Base-by-base conservation (phyloP, 306 rosid genomes). In the Citrullus amarus region DNA sequence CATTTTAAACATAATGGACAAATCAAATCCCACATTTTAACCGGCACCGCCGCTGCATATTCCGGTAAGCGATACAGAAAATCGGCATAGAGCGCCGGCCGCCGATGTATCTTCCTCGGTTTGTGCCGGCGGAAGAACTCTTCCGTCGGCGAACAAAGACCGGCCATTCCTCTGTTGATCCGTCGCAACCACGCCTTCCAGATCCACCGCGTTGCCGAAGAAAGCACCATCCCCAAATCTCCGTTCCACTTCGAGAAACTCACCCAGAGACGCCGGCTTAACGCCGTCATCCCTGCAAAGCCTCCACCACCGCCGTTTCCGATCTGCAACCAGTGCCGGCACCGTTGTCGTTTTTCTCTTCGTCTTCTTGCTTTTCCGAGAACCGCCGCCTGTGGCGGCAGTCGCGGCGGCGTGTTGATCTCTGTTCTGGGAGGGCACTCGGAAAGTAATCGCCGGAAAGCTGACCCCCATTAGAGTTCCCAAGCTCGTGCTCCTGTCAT, bases 401-500 rank as follows among this genome's bases (percentile, higher is more conserved):
- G 56, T 79, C 59, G 57, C 75, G 63, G 82, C 69, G 57, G 57
- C 0, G 56, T 81, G 90, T 6, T 86, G 80, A 0, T 90, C 96
- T 2, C 89, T 88, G 80, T 81, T 69, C 82, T 95, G 99, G 3
- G 96, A 92, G 3, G 97, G 97, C 0, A 87, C 93, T 81, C 97
- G 84, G 91, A 92, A 92, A 18, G 96, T 78, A 66, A 92, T 88
- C 41, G 96, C 85, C 3, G 99, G 97, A 81, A 91, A 95, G 80
- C 87, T 91, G 32, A 93, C 96, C 2, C 98, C 98, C 97, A 93
- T 93, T 12, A 93, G 85, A 44, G 98, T 90, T 13, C 96, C 98
- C 22, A 93, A 75, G 15, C 96, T 89, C 11, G 96, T 92, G 88
- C 98, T 92, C 81, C 94, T 80, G 55, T 93, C 98, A 51, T 91